Base-by-base conservation (phyloP, 257 asterid genomes). In the Solanum dulcamara region DNA sequence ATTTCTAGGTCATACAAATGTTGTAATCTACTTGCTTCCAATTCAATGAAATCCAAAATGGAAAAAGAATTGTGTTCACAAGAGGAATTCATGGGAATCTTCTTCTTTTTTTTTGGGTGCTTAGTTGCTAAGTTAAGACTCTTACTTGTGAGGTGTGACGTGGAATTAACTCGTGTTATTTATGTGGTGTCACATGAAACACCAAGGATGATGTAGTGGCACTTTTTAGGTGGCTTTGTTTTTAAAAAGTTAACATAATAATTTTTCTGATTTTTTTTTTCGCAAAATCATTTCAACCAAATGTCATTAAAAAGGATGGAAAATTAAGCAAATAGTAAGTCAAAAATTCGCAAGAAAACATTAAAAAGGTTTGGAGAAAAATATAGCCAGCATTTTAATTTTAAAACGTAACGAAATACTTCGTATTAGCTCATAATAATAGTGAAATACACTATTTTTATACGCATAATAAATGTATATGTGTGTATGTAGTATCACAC, bases 111-210 rank as follows among this genome's bases (percentile, higher is more conserved):
- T 18, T 44, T 14, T 75, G 8, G 8, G 26, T 79, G 18, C 83
- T 79, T 79, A 30, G 83, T 48, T 79, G 83, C 84, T 85, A 88
- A 85, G 88, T 35, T 32, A 75, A 64, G 85, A 22, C 51, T 74
- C 40, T 35, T 14, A 18, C 4, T 18, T 7, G 44, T 81, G 81
- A 18, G 64, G 1, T 55, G 38, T 86, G 84, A 83, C 59, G 14
- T 80, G 83, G 83, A 84, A 64, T 38, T 22, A 10, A 38, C 83
- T 53, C 83, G 80, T 79, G 37, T 80, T 60, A 66, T 44, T 85
- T 7, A 15, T 46, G 55, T 79, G 80, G 18, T 75, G 30, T 40
- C 80, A 66, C 80, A 33, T 24, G 64, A 44, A 26, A 37, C 15
- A 37, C 3, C 2, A 5, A 28, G 9, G 46, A 37, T 60, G 80